Base-by-base conservation (phyloP, 768 basidiomycete species). In the Glaciozyma martinii region DNA sequence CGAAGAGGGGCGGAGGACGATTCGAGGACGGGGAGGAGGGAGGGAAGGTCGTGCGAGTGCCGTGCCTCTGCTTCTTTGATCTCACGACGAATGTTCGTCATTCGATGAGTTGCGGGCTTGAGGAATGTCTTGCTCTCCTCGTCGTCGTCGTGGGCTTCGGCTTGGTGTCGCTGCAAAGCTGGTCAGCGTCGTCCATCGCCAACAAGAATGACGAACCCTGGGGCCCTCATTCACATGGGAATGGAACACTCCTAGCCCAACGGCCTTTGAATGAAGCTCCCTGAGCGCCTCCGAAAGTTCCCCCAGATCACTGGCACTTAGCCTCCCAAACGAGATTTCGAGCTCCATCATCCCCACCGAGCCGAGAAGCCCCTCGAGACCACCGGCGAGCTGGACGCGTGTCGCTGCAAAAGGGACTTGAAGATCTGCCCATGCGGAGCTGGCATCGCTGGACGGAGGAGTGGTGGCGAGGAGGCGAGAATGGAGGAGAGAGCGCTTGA, bases 21-120 rank as follows among this genome's bases (percentile, higher is more conserved):
- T 3, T 56, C 57, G 54, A 68, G 59, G n/a, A 77, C 61, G 2
- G 78, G 77, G 8, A 78, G 57, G 2, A 79, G 72, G 5, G 70
- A 64, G 21, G 66, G 64, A 18, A 78, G 68, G 49, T 66, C 68
- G 62, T 71, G 74, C 4, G 71, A 61, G 54, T 71, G 65, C 33
- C 57, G 43, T 30, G 37, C 32, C 60, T 74, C 74, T 30, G 72
- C 61, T 43, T 30, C n/a, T 27, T 32, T 29, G 3, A 70, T 32
- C 32, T 52, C 30, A 10, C 33, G 21, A 18, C 71, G 65, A 9
- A 68, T 15, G 18, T 52, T 10, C 18, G 18, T 23, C 6, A 15
- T 23, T 5, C 46, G 46, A 47, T 47, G 46, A n/a, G n/a, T n/a
- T n/a, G n/a, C n/a, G n/a, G n/a, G n/a, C n/a, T n/a, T n/a, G n/a